Base-by-base conservation (phyloP, 192 early-diverging fungal species). In the Pilobolus umbonatus region DNA sequence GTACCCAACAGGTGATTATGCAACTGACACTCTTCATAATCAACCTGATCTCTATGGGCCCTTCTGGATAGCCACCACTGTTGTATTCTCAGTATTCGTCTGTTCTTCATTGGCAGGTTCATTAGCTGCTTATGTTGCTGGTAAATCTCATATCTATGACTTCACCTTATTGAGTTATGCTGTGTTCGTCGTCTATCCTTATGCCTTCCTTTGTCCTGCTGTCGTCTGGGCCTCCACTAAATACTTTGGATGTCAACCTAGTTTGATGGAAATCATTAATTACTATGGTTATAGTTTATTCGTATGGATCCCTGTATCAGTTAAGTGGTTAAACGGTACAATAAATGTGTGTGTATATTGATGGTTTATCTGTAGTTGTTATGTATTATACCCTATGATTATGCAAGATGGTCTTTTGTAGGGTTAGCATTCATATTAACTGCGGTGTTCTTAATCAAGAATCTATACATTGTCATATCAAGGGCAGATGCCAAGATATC, bases 21-120 rank as follows among this genome's bases (percentile, higher is more conserved):
- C 87, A 36, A 26, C 51, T 29, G 88, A 92, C 19, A 81, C 86
- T 4, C 75, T 98, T 56, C 76, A 81, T 28, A 62, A 74, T 12
- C 94, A 95, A 61, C 95, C 94, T 0, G 97, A 99, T 72, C 80
- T 99, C 36, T 99, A 94, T 77, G 97, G 96, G 17, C 96, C 97
- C 0, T 96, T 98, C 70, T 99, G 97, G 97, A 92, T 99, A 43
- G 74, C 94, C 8, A 98, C 94, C 0, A 95, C 94, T 2, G 92
- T 96, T n/a, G 87, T 99, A 24, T 95, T 99, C 55, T 61, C 82
- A n/a, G 81, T 98, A 36, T 99, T 97, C 81, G 91, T 95, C 34
- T 89, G 95, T 12, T 89, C 90, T 3, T 90, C 90, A 31, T 78
- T 99, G 24, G 91, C 96, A 30, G 84, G 84, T 21, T 89, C 88